Percentiles rank a stretch among this genome's conserved stretches.
phyloP scores from a whole-genome alignment of 768 basidiomycete genomes.

The Mycena leptocephala region DNA sequence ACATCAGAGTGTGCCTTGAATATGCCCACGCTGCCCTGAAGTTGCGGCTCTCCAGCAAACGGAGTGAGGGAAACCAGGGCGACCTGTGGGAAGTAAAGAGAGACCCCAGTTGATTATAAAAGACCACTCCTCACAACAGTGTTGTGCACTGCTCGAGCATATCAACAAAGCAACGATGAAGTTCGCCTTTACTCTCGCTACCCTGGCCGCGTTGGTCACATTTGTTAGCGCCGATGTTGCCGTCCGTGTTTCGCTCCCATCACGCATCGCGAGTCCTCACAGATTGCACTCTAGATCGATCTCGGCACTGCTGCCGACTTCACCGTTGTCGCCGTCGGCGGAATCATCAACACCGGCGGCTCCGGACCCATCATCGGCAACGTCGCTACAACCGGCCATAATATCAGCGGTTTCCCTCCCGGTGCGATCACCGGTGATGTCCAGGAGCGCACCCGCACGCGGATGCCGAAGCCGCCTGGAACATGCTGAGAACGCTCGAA shows the following conservation, averaged over 20 bases:
- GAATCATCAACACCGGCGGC: conserved; percentile 15
- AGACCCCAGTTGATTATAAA: conserved; percentile 9
- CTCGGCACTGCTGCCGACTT: conserved; percentile 13
- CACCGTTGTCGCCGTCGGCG: conserved; percentile 13
- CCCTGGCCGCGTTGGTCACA: conserved; percentile 17
- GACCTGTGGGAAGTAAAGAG: conserved; percentile 19
- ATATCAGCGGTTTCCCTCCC: conserved; percentile 11
- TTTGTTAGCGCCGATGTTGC: conserved; percentile 20
- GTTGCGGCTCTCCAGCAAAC: conserved; percentile 12
- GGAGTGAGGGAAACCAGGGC: conserved; percentile 18
- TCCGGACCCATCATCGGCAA: conserved; percentile 18
- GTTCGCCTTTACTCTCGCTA: conserved; percentile 21
- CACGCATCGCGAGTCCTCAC: conserved; percentile 15
- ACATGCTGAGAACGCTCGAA: conserved; percentile 19
- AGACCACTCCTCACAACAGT: conserved; percentile 17
- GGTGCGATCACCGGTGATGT: conserved; percentile 16
- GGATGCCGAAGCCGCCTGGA: conserved; percentile 18
- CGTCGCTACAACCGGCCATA: conserved; percentile 17
- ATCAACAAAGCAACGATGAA: conserved; percentile 18
- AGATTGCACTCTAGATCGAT: conserved; percentile 18
- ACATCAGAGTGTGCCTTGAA: conserved; percentile 15
- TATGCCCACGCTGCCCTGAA: conserved; percentile 15
- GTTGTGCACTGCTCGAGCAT: conserved; percentile 13
- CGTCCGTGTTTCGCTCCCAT: conserved; percentile 17
- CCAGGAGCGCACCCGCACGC: conserved; percentile 16